Evolutionary conservation across 257 asterid genomes (phyloP).

Genomic region (Penstemon barbatus): DNA sequence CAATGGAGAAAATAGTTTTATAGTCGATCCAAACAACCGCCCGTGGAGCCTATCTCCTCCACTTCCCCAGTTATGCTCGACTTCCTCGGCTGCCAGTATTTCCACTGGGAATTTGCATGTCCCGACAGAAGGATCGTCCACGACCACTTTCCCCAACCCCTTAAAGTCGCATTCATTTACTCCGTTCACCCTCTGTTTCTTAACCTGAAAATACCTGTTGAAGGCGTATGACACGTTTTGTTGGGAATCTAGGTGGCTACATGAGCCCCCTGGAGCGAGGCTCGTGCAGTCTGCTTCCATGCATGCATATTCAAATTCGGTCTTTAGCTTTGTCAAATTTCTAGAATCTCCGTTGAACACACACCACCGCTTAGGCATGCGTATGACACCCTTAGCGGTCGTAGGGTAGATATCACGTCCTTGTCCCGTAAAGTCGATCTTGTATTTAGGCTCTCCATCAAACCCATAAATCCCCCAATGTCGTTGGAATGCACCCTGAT

Average conservation of each 20-base stretch:
- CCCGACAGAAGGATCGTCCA: conserved; percentile 29
- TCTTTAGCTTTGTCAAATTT: background rate
- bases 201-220: conserved; percentile 36
- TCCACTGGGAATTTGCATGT: conserved; percentile 45
- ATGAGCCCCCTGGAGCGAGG: conserved; percentile 28
- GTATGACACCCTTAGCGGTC: conserved; percentile 31
- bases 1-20: too few relatives aligned
- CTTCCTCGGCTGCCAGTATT: conserved; percentile 31
- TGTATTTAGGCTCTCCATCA: conserved; percentile 52
- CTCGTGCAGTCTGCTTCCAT: conserved; percentile 34
- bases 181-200: background rate
- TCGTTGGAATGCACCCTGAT: conserved; percentile 15
- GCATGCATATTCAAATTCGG: background rate
- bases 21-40: too few relatives aligned
- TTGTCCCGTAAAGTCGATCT: conserved; percentile 44
- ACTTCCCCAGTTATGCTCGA: too few relatives aligned
- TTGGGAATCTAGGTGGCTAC: conserved; percentile 16
- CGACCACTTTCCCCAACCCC: conserved; percentile 29
- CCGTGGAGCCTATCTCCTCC: too few relatives aligned
- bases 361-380: conserved; percentile 50
- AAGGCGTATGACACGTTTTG: conserved; percentile 37
- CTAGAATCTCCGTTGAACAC: conserved; percentile 22
- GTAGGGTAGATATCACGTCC: conserved; percentile 41
- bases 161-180: conserved; percentile 7
- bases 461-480: conserved; percentile 48